These are phyloP conservation scores for Pinus taeda DNA, from an alignment of 75 land plant genomes.

Conservation along the genomic window DNA sequence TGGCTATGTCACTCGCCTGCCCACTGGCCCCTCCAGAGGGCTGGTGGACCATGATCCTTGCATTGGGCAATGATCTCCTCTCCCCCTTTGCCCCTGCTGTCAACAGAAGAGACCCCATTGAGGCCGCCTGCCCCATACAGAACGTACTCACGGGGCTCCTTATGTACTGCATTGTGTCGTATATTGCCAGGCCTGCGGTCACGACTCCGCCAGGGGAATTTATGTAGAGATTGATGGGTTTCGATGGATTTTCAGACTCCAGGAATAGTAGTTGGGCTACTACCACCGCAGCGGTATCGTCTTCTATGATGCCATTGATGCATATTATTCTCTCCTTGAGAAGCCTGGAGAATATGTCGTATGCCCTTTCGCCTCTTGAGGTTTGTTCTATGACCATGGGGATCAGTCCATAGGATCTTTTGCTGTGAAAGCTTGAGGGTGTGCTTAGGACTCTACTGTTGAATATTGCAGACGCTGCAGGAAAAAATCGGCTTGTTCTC, in stretches of 20 bases:
- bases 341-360: slow-evolving; percentile 45
- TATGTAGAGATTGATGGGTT: slow-evolving; percentile 46
- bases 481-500: background rate
- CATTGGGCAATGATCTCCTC: slow-evolving; percentile 50
- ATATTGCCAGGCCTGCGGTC: slow-evolving; percentile 43
- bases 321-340: slow-evolving; percentile 48
- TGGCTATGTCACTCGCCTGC: slow-evolving; percentile 46
- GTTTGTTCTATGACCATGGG: slow-evolving; percentile 54
- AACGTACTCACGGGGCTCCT: slow-evolving; percentile 50
- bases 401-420: slow-evolving; percentile 19
- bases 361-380: slow-evolving; percentile 41
- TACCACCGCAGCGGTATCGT: slow-evolving; percentile 47
- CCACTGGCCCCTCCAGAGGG: slow-evolving; percentile 53
- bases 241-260: slow-evolving; percentile 46
- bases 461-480: background rate
- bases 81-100: slow-evolving; percentile 40
- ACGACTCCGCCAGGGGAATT: slow-evolving; percentile 48
- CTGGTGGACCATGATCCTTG: slow-evolving; percentile 50
- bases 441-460: background rate
- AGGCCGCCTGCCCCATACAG: slow-evolving; percentile 52
- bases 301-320: slow-evolving; percentile 42
- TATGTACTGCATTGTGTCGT: slow-evolving; percentile 52
- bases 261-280: slow-evolving; percentile 50
- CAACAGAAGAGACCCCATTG: slow-evolving; percentile 46
- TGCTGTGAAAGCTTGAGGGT: background rate